phyloP scores from a whole-genome alignment of 2,329 filamentous ascomycete genomes.

The Xylariaceae sp. region DNA sequence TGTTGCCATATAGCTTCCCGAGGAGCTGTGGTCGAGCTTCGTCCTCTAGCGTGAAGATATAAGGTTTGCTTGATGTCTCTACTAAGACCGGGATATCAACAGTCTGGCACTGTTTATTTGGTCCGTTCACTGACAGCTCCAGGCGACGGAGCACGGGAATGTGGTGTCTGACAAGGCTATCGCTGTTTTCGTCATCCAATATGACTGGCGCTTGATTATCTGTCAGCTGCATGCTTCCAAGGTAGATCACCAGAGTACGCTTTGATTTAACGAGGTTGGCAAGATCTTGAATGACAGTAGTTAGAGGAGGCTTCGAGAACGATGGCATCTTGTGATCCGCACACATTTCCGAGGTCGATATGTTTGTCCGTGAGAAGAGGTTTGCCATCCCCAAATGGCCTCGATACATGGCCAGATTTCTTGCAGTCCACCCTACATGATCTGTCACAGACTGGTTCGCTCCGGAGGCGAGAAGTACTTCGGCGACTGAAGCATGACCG shows the following conservation, averaged over 20 bases:
- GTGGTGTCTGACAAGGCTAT: conserved; percentile 7
- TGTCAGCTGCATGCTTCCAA: conserved; percentile 6
- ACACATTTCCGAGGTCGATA: too few species aligned
- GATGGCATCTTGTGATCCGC: too few species aligned
- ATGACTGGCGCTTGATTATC: too few species aligned
- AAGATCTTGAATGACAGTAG: neutral
- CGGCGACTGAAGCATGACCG: conserved; percentile 25
- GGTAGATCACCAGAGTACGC: neutral
- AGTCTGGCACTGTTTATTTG: neutral
- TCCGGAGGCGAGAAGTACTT: conserved; percentile 29
- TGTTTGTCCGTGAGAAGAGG: too few species aligned
- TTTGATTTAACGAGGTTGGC: neutral
- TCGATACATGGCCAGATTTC: conserved; percentile 34
- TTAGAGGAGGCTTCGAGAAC: neutral
- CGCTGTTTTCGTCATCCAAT: too few species aligned
- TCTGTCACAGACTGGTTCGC: conserved; percentile 24
- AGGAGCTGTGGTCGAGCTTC: conserved; percentile 11
- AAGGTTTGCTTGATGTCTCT: too few species aligned
- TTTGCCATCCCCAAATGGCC: conserved; percentile 31
- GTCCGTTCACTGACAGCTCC: neutral
- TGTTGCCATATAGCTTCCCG: conserved; percentile 21
- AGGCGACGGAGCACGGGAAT: conserved; percentile 22
- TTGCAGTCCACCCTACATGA: conserved; percentile 32
- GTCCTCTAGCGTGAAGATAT: conserved; percentile 21
- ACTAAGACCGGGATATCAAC: conserved; percentile 21